These are phyloP conservation scores for Zea luxurians DNA, from an alignment of 176 grass and related monocot genomes.

Conservation along the genomic window DNA sequence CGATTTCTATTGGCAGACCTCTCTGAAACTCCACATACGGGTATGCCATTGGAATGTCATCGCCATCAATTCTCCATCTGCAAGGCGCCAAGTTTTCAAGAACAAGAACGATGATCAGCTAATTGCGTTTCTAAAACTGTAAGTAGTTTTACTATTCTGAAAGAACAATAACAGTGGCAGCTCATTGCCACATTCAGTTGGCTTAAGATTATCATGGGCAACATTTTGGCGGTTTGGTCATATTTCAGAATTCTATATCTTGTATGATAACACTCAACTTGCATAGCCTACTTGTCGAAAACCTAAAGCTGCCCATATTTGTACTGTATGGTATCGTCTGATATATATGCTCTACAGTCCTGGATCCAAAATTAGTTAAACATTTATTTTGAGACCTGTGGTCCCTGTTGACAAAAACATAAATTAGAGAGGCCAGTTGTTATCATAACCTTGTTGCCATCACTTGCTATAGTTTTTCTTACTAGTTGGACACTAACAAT, in stretches of 20 bases:
- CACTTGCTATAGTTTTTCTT: neutral
- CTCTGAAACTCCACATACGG: constrained; percentile 82
- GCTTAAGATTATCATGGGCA: constrained; percentile 4
- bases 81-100: constrained; percentile 8
- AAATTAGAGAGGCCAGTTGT: constrained; percentile 9
- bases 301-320: constrained; percentile 40
- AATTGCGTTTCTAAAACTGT: neutral
- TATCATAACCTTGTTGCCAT: neutral
- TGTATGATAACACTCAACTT: constrained; percentile 37
- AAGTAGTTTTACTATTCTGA: neutral
- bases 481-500: neutral
- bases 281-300: constrained; percentile 27
- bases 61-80: constrained; percentile 69
- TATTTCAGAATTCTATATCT: neutral
- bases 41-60: constrained; percentile 80
- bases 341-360: constrained; percentile 17
- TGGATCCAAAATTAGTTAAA: neutral
- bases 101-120: neutral
- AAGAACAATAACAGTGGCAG: neutral
- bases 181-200: constrained; percentile 19
- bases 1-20: constrained; percentile 72
- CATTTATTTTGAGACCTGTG: constrained; percentile 19
- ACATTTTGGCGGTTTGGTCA: constrained; percentile 1
- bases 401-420: constrained; percentile 25
- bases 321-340: constrained; percentile 22